Base-by-base conservation (phyloP, 2,329 filamentous ascomycete genomes). In the Alternaria postmessia region DNA sequence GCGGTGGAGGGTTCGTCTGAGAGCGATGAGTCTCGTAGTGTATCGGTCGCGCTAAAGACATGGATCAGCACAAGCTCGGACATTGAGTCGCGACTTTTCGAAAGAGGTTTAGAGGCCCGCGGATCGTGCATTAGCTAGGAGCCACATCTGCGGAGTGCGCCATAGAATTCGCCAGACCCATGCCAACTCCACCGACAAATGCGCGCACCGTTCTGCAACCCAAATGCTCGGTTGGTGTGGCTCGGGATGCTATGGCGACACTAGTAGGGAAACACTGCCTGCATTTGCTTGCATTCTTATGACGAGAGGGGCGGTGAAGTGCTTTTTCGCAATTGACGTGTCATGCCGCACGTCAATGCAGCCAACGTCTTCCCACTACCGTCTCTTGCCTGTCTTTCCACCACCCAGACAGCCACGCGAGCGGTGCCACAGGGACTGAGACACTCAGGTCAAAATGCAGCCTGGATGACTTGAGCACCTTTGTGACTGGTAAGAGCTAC, bases 1-100 rank as follows among this genome's bases (percentile, higher is more conserved):
- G 74, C 61, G 74, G 71, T 62, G 73, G 72, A 67, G 71, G 74
- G 61, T 66, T 70, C 36, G 71, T 66, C 42, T 72, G 74, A 42
- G 69, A 66, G 51, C 68, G 70, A 53, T 69, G 70, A 64, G 71
- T 68, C 62, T 65, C 67, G 62, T 69, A 64, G 62, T 71, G 53
- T 32, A 56, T 70, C 52, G 59, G 59, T 64, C 66, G 70, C 66
- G 73, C 74, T 77, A 76, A 46, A 63, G 47, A 11, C 55, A 67
- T 59, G 57, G 62, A 63, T 67, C 62, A 68, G 64, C 62, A 57
- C 41, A 55, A 52, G 53, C 58, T 57, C 48, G 57, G 52, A 55
- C 51, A 32, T 39, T 38, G 54, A 55, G 63, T 61, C 63, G 57
- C 61, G 61, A 61, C 52, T 57, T 57, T 56, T 59, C 66, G 49